Evolutionary conservation across 2,329 filamentous ascomycete species (phyloP), one percentile per base, ranked within the genome.

Genomic region (Diaporthe longicolla): DNA sequence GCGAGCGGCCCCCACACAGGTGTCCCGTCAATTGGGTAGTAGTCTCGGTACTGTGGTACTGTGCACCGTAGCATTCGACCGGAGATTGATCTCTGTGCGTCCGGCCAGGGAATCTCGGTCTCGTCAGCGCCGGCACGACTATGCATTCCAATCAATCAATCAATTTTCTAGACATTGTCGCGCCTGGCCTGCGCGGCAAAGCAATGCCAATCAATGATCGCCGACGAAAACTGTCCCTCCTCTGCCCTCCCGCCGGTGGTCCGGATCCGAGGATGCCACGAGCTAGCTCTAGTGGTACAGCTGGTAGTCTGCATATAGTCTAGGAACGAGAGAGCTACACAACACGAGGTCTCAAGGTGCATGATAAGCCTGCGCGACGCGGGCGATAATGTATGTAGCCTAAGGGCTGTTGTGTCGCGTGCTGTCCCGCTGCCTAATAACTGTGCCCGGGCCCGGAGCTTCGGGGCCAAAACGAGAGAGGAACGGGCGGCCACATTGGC

Each of bases 41-140:
- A 43, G 40, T 43, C 48, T 54, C 45, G 17, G 32, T 32, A 5
- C 29, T 29, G 29, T 40, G 2, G 29, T 35, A 54, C 45, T 21
- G 17, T 37, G 45, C 29, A 50, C 48, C 48, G 63, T 68, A 19
- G 35, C 48, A 68, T 50, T 15, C 17, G 48, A 54, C 63, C 48
- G 63, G 63, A 68, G n/a, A 68, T 68, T 68, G 63, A 40, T 35
- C 15, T 24, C n/a, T 68, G 45, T 68, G 63, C 32, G 35, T 17
- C 32, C n/a, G n/a, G 21, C 9, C 6, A 59, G 57, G 57, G 35
- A 7, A 32, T 59, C n/a, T 32, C 4, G 58, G 26, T 52, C 10
- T 29, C 15, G 17, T 37, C 19, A 17, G 19, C 24, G 45, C 32
- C 43, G 21, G 45, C 63, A 32, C 45, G 37, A 40, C 37, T 40